Evolutionary conservation across 441 rosid genomes (phyloP), one percentile per base, ranked within the genome.

Genomic region (Rhodomyrtus psidioides): DNA sequence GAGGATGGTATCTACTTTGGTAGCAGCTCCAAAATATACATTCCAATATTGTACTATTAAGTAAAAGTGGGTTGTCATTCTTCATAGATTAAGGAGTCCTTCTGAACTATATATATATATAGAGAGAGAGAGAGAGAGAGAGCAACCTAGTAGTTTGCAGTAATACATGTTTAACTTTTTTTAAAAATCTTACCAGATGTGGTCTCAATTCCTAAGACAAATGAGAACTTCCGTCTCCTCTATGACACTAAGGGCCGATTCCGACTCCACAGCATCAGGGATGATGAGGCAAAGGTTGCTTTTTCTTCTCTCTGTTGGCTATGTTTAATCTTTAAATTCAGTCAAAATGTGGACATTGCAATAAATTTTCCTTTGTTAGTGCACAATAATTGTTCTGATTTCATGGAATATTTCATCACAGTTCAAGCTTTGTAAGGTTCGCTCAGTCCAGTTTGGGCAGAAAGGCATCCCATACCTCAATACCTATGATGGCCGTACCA

Each of bases 361-460:
- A 2, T 34, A 0, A 34, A 65, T 65, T 34, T 4, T 19, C 49
- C 30, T 34, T 17, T 65, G 21, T 39, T 1, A 2, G 39, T 70
- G 34, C n/a, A 15, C n/a, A 34, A 21, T 70, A 34, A 70, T 70
- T 34, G 46, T 65, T 34, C n/a, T 65, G n/a, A 65, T 65, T 65
- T 34, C 19, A 1, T 3, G 79, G 15, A 65, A 10, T 1, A 15
- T 65, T 65, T 34, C 46, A 65, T 65, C 79, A 70, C 86, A 87
- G 88, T 83, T 83, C 62, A 87, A 83, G 86, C 88, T 87, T 34
- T 87, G 88, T 86, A 87, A 87, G 83, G 88, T 87, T 23, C 84
- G 85, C 28, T 87, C 86, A 39, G 85, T 87, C 49, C 89, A 87
- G 59, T 87, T 87, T 82, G 84, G 89, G 26, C 89, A 81, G 58